These are phyloP conservation scores for Inosperma sp. DNA, from an alignment of 768 basidiomycete species.

Conservation along the genomic window DNA sequence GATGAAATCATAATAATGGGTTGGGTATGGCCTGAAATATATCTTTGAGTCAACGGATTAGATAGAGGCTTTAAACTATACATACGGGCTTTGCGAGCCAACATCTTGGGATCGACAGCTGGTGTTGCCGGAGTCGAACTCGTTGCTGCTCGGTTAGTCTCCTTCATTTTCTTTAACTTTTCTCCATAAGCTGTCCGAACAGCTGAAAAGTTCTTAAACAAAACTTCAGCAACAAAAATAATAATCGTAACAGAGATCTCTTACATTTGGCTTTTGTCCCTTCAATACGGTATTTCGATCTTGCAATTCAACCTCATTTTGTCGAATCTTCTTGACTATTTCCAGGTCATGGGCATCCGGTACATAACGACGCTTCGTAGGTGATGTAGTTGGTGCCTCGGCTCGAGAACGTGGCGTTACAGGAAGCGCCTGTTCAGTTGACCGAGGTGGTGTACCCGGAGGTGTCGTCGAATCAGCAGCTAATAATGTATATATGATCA, in stretches of 20 bases:
- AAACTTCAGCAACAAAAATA: background rate
- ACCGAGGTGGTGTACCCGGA: conserved; percentile 44
- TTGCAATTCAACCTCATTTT: conserved; percentile 71
- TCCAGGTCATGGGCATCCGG: conserved; percentile 75
- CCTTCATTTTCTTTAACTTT: conserved; percentile 74
- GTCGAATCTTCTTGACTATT: conserved; percentile 78
- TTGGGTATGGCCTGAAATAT: conserved; percentile 57
- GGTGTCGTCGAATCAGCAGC: conserved; percentile 39
- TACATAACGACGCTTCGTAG: conserved; percentile 72
- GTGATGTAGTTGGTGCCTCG: conserved; percentile 35
- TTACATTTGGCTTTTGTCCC: conserved; percentile 78
- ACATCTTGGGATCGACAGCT: conserved; percentile 52
- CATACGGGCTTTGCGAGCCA: conserved; percentile 68
- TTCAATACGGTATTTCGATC: conserved; percentile 82
- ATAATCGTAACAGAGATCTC: conserved; percentile 26
- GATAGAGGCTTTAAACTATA: conserved; percentile 16
- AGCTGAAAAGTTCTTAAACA: conserved; percentile 68
- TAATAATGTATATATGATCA: conserved; percentile 3
- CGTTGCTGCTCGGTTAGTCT: conserved; percentile 51
- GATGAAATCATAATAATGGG: conserved; percentile 98
- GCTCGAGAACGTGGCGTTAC: conserved; percentile 28
- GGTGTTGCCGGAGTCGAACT: conserved; percentile 36
- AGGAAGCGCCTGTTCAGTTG: conserved; percentile 25
- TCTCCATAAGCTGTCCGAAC: conserved; percentile 64
- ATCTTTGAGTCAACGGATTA: background rate